These are phyloP conservation scores for Suillus variegatus DNA, from an alignment of 768 basidiomycete genomes.

Conservation along the genomic window DNA sequence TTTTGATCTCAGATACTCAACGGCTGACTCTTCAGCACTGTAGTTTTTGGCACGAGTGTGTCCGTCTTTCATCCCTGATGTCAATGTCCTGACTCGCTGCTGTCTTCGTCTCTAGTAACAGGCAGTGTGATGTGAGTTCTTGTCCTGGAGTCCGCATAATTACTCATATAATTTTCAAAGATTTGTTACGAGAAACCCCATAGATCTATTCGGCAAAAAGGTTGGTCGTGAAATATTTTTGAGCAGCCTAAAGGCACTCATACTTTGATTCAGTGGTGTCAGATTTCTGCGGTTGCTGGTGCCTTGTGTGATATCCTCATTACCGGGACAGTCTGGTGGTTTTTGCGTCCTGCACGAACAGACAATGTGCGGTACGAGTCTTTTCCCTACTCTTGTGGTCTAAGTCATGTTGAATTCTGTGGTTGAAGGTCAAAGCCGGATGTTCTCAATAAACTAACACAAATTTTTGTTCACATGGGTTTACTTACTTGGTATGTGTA, in stretches of 20 bases:
- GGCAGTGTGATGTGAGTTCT: constrained; percentile 2
- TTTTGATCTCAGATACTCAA: constrained; percentile 7
- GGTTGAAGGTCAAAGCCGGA: not conserved
- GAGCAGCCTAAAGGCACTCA: not conserved
- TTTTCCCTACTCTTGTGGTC: not conserved
- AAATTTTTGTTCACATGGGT: constrained; percentile 22
- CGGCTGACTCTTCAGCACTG: not conserved
- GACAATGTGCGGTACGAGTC: constrained; percentile 15
- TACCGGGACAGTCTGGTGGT: constrained; percentile 18
- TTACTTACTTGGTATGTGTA: constrained; percentile 19
- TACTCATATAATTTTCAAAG: constrained; percentile 8
- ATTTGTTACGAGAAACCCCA: constrained; percentile 11
- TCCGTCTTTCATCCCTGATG: not conserved
- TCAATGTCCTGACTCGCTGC: not conserved
- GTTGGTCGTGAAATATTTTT: not conserved
- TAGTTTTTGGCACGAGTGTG: constrained; percentile 21
- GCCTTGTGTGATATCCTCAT: constrained; percentile 24
- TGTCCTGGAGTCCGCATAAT: not conserved
- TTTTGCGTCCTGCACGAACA: constrained; percentile 16
- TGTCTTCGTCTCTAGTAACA: constrained; percentile 13
- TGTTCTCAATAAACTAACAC: constrained; percentile 17
- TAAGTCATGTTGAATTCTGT: not conserved
- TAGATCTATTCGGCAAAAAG: constrained; percentile 7
- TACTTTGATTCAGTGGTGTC: constrained; percentile 9
- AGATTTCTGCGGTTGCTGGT: constrained; percentile 15